Base-by-base conservation (phyloP, 192 early-diverging fungal species). In the Jimgerdemannia lactiflua region DNA sequence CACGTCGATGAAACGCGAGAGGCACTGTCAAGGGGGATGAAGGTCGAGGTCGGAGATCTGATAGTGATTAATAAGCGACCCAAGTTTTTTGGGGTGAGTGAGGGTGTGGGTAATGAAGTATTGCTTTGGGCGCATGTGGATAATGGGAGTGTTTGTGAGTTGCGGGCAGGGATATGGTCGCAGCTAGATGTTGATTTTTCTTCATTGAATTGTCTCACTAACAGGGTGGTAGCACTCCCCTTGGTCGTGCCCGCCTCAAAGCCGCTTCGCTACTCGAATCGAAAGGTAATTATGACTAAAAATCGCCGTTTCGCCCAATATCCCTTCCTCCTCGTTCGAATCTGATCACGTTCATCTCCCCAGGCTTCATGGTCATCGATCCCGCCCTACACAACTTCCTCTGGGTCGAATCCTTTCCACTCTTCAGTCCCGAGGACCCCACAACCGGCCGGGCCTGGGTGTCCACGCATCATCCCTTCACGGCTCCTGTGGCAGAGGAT, bases 391-490 rank as follows among this genome's bases (percentile, higher is more conserved):
- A 85, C 78, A 87, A 92, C 64, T 96, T 97, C 74, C 70, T 95
- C 64, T 97, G 96, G 96, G 79, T 97, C 8, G 93, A 95, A 70
- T 90, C 91, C 29, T 97, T 97, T 73, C 96, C 96, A 6, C 82
- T 97, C 20, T 97, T 97, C 74, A 92, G 93, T 3, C 90, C 91
- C 3, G 85, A 91, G 4, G 88, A 89, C 43, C 85, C 82, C 18
- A 78, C 78, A 0, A 67, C 49, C 49, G 49, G 49, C 49, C 82
- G 71, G 4, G 70, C 43, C 8, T 77, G 39, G 85, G 76, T 84
- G 10, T 85, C 96, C 20, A 97, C 95, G 0, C 96, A 97, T 79
- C 95, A 97, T 79, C 96, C 96, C 3, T 97, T 97, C 77, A 97
- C 96, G 3, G 93, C 96, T 3, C 95, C 94, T 3, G 79, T 86